Evolutionary conservation across 148 eudicot genomes (phyloP).

Genomic region (Cornus controversa): DNA sequence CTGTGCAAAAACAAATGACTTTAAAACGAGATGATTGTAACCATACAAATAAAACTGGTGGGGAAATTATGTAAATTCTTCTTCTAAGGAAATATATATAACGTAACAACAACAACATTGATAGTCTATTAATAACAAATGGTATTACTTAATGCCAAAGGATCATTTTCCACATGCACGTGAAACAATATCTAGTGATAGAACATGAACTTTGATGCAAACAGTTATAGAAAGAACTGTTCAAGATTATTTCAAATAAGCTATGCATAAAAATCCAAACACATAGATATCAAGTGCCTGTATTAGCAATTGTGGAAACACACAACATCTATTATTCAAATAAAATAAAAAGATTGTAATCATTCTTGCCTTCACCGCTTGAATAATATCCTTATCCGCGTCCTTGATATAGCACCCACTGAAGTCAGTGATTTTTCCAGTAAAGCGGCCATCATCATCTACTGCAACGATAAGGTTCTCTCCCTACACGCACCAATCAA

Average conservation of each 20-base stretch:
- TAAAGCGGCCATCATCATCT: slow-evolving; percentile 95
- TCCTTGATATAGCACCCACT: slow-evolving; percentile 81
- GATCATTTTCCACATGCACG: background rate
- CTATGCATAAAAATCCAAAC: no score
- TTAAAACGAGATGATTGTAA: background rate
- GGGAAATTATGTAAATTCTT: background rate
- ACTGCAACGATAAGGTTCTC: slow-evolving; percentile 83
- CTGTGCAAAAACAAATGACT: slow-evolving; percentile 30
- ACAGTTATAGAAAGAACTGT: background rate
- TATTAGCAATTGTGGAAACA: no score
- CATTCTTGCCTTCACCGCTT: slow-evolving; percentile 64
- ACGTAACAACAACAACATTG: background rate
- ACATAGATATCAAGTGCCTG: no score
- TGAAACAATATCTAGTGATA: background rate
- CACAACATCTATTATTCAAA: background rate
- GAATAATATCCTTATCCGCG: slow-evolving; percentile 85
- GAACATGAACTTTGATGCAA: background rate
- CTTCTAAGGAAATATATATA: background rate
- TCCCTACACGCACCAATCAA: slow-evolving; percentile 47
- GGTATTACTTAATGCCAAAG: background rate
- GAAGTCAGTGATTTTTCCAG: slow-evolving; percentile 67
- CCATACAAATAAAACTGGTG: background rate
- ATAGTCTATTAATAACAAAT: no score
- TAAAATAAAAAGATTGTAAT: background rate
- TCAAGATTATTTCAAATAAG: background rate